Evolutionary conservation across 2,329 filamentous ascomycete species (phyloP).

Genomic region (Capronia coronata): DNA sequence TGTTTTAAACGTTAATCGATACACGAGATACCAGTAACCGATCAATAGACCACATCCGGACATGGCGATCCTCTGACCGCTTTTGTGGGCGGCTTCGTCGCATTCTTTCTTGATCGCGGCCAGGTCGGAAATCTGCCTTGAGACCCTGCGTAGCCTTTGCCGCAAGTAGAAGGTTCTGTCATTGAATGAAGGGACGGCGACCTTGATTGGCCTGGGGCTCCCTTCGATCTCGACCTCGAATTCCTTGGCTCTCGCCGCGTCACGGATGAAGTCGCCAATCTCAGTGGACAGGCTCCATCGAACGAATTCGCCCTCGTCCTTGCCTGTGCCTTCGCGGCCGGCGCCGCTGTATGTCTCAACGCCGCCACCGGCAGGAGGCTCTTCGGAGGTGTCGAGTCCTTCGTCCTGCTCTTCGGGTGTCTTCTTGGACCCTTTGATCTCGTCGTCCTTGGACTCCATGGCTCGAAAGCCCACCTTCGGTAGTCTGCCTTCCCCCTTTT

Average conservation of each 20-base stretch:
- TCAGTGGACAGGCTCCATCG: conserved; percentile 85
- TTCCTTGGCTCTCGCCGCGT: conserved; percentile 75
- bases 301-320: conserved; percentile 58
- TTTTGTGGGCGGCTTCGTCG: conserved; percentile 67
- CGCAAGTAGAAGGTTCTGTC: conserved; percentile 88
- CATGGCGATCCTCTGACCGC: conserved; percentile 71
- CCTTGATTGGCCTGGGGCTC: conserved; percentile 58
- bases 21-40: conserved; percentile 77
- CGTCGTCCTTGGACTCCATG: conserved; percentile 62
- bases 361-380: conserved; percentile 49
- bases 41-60: conserved; percentile 68
- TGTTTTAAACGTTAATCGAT: conserved; percentile 61
- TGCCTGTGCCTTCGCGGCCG: conserved; percentile 53
- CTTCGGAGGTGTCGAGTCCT: conserved; percentile 34
- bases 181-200: conserved; percentile 78
- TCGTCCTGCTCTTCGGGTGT: conserved; percentile 38
- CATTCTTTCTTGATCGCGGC: conserved; percentile 74
- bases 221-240: conserved; percentile 81
- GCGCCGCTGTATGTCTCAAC: conserved; percentile 67
- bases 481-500: conserved; percentile 60
- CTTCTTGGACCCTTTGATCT: conserved; percentile 39
- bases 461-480: conserved; percentile 74
- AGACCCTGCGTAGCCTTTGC: conserved; percentile 65
- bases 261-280: conserved; percentile 87
- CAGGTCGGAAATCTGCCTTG: conserved; percentile 60